Conservation (phyloP, 768 basidiomycete species). For the Russula earlei region DNA sequence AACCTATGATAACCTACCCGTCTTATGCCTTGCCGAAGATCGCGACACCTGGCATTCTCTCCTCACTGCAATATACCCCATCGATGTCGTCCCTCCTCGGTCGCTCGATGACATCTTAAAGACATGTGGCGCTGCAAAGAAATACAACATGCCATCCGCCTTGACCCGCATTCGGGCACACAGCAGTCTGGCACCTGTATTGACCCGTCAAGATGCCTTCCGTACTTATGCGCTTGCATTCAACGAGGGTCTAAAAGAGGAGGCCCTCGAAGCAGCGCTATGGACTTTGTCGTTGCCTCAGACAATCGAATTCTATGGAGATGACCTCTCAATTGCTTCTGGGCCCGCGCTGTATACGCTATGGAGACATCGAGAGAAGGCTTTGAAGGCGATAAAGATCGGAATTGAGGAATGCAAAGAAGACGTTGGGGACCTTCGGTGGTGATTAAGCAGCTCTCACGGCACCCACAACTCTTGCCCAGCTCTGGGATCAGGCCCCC, state of each 20-base stretch:
- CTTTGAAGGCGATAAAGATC: not conserved
- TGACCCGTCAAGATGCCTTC: not conserved
- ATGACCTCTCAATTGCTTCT: not conserved
- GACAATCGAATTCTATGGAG: not conserved
- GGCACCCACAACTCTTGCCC: not conserved
- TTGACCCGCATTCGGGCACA: not conserved
- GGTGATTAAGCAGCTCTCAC: not conserved
- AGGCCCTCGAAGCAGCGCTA: conserved; percentile 2
- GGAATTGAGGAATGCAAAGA: not conserved
- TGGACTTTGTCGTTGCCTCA: not conserved
- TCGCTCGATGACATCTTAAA: conserved; percentile 1
- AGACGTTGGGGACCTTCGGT: conserved; percentile 1
- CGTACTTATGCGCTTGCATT: conserved; percentile 3
- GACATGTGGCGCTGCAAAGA: not conserved
- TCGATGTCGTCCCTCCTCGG: not conserved
- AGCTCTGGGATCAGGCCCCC: too few relatives aligned
- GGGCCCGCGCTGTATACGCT: not conserved
- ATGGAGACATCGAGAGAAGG: not conserved
- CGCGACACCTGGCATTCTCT: conserved; percentile 5
- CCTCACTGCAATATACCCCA: conserved; percentile 7
- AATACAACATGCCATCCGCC: not conserved
- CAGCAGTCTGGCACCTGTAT: not conserved
- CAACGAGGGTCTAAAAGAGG: not conserved
- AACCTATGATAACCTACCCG: not conserved
- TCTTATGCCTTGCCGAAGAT: not conserved